Conservation (phyloP, 2,329 filamentous ascomycete species). For the Talaromyces pinophilus region DNA sequence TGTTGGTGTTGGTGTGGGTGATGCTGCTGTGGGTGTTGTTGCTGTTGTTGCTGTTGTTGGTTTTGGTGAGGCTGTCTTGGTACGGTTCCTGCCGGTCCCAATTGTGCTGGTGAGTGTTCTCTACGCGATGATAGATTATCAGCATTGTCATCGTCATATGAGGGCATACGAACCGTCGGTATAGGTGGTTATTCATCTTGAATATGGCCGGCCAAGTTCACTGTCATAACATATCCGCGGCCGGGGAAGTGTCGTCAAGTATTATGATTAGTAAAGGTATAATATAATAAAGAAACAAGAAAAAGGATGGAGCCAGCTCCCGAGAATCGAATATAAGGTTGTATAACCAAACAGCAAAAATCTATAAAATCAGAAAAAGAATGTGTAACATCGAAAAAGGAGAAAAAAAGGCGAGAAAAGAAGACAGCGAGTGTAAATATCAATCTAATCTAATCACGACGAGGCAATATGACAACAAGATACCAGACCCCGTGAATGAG, state of each 20-base stretch:
- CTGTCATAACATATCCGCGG: neutral
- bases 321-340: neutral
- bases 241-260: neutral
- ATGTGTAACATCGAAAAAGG: neutral
- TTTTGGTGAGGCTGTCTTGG: neutral
- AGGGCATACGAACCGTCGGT: neutral
- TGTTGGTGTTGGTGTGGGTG: neutral
- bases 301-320: conserved; percentile 3
- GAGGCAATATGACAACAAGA: neutral
- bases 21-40: neutral
- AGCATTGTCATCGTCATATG: neutral
- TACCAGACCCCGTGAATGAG: neutral
- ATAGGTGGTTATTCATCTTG: conserved; percentile 10
- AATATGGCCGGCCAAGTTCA: neutral
- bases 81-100: neutral
- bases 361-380: neutral
- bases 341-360: neutral
- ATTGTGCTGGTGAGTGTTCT: neutral
- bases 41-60: neutral
- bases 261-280: conserved; percentile 1
- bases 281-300: neutral
- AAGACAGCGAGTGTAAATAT: neutral
- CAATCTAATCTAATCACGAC: neutral
- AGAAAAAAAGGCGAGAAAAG: neutral
- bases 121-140: neutral